Percentiles rank a stretch among this genome's conserved stretches.
Conservation (phyloP, 192 early-diverging fungal species). For the Coemansia sp. region DNA sequence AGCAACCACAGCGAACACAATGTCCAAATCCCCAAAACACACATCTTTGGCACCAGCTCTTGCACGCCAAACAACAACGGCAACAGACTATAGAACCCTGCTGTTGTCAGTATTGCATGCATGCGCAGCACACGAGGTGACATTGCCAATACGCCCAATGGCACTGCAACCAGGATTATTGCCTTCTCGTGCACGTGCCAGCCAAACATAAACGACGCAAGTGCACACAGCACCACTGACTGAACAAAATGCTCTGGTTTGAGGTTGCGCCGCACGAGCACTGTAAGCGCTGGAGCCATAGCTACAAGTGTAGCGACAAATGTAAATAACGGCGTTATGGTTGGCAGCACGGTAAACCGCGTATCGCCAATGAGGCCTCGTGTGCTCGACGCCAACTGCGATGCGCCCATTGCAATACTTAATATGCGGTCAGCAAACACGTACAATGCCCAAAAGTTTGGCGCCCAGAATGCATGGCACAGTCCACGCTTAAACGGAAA, state of each 20-base stretch:
- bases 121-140: constrained; percentile 33
- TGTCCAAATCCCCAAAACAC: constrained; percentile 28
- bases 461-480: constrained; percentile 95
- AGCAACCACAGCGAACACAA: constrained; percentile 32
- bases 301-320: constrained; percentile 71
- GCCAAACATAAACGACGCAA: constrained; percentile 88
- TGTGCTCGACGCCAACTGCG: constrained; percentile 61
- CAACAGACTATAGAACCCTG: constrained; percentile 50
- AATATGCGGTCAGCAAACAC: constrained; percentile 70
- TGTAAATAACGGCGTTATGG: constrained; percentile 68
- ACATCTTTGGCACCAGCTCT: constrained; percentile 40
- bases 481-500: constrained; percentile 98
- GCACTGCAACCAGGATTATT: constrained; percentile 68
- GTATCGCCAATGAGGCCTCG: constrained; percentile 91
- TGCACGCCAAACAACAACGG: constrained; percentile 52
- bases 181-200: constrained; percentile 99
- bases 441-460: constrained; percentile 97
- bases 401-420: not conserved
- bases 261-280: constrained; percentile 40
- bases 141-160: constrained; percentile 38
- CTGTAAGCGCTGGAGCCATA: constrained; percentile 52
- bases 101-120: constrained; percentile 34
- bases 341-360: constrained; percentile 75
- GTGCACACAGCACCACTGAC: constrained; percentile 73
- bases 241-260: constrained; percentile 65